Base-by-base conservation (phyloP, 345 rosid genomes). In the Hibiscus trionum region DNA sequence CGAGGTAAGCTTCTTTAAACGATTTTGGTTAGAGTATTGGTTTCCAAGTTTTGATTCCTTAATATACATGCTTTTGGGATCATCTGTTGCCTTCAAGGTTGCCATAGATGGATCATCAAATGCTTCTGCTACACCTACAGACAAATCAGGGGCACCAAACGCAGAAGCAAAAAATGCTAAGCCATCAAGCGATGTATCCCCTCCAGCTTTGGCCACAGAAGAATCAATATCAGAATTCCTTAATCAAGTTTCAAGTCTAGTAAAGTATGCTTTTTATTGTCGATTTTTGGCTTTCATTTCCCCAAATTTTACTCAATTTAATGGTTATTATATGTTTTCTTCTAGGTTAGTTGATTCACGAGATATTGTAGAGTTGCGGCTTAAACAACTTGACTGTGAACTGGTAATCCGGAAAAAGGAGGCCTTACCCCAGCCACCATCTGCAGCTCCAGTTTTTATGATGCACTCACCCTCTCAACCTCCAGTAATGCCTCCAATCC, bases 311-410 rank as follows among this genome's bases (percentile, higher is more conserved):
- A 59, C 17, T 72, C 46, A 59, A 65, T 19, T 31, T 14, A 6
- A 64, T 39, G 31, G 37, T 53, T 31, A 4, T 55, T 66, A 37
- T 68, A 6, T 61, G 47, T 71, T 52, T 52, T 68, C 42, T 68
- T 83, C 62, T 85, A 91, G 98, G 84, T 90, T 93, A 63, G 98
- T 93, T 60, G 93, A 93, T 84, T 91, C 97, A 7, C 84, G 90
- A 79, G 98, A 93, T 80, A 89, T 93, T 2, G 84, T 84, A 63
- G 98, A 93, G 86, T 81, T 93, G 87, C 89, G 86, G 70, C 76
- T 93, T 80, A 93, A 93, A 76, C 98, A 93, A 78, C 88, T 85
- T 5, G 97, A 88, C 71, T 88, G 92, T 69, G 98, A 93, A 75
- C 76, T 93, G 17, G 55, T 74, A 47, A 93, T 93, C 75, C 87